Evolutionary conservation across 495 filamentous ascomycete genomes (phyloP).

Genomic region (Corynascus novoguineensis): DNA sequence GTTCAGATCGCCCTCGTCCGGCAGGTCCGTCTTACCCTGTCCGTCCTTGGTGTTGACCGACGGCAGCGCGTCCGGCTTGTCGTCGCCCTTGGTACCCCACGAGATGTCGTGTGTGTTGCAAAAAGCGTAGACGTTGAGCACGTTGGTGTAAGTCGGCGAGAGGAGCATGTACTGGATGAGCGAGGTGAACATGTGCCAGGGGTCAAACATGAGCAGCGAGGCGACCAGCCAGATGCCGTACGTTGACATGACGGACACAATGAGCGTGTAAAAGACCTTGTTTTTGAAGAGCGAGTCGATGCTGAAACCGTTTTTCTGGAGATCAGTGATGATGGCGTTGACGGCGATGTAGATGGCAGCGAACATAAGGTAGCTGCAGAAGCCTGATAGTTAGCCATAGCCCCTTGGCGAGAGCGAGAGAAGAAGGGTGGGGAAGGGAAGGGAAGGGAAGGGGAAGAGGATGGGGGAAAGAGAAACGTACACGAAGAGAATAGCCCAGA

Average conservation of each 20-base stretch:
- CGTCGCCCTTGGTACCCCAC: constrained; percentile 98
- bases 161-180: constrained; percentile 96
- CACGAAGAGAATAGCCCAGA: constrained; percentile 94
- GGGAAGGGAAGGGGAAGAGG: no score
- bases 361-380: constrained; percentile 75
- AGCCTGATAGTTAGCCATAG: constrained; percentile 25
- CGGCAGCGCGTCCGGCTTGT: constrained; percentile 86
- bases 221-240: constrained; percentile 91
- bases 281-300: constrained; percentile 74
- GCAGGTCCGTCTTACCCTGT: constrained; percentile 89
- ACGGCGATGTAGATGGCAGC: constrained; percentile 95
- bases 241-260: constrained; percentile 85
- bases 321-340: constrained; percentile 65
- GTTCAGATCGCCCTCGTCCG: constrained; percentile 76
- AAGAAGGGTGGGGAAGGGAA: neutral
- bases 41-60: constrained; percentile 83
- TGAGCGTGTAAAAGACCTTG: constrained; percentile 84
- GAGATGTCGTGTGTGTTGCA: constrained; percentile 99
- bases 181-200: constrained; percentile 97
- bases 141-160: constrained; percentile 98
- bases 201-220: constrained; percentile 94
- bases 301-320: constrained; percentile 54
- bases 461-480: constrained; percentile 35
- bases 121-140: constrained; percentile 98
- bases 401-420: no score